phyloP scores from a whole-genome alignment of 106 monocot genomes.

The Allium cepa region DNA sequence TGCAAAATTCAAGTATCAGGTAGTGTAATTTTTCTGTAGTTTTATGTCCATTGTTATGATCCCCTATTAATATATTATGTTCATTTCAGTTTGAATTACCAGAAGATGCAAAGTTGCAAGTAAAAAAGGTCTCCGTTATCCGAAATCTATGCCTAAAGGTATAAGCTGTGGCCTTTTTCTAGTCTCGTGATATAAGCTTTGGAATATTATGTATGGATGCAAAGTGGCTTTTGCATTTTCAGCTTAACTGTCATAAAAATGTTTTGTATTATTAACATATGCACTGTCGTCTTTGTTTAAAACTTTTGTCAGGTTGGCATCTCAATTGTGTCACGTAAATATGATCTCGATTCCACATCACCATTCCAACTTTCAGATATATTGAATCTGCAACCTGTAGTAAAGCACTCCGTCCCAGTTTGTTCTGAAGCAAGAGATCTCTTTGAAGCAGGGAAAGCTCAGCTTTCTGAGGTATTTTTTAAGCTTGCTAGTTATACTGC shows the following conservation, averaged over 20 bases:
- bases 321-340: conserved; percentile 74
- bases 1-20: conserved; percentile 86
- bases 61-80: conserved; percentile 1
- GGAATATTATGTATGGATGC: too few species aligned
- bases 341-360: conserved; percentile 53
- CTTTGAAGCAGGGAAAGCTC: conserved; percentile 80
- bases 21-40: conserved; percentile 8
- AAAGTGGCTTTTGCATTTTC: too few species aligned
- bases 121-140: conserved; percentile 63
- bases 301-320: conserved; percentile 59
- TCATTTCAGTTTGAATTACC: conserved; percentile 72
- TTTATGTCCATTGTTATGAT: not conserved
- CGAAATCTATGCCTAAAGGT: conserved; percentile 97
- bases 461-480: conserved; percentile 65
- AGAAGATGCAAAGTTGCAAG: conserved; percentile 46
- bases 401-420: conserved; percentile 90
- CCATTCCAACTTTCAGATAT: conserved; percentile 84
- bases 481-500: not conserved
- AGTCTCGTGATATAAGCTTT: too few species aligned
- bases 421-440: conserved; percentile 78
- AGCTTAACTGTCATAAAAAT: too few species aligned
- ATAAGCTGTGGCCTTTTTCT: too few species aligned
- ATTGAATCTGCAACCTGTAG: conserved; percentile 80
- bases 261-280: too few species aligned
- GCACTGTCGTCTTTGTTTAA: not conserved